Percentiles rank a stretch among this genome's conserved stretches.
phyloP scores from a whole-genome alignment of 78 protist species.

The Planoprotostelium fungivorum region DNA sequence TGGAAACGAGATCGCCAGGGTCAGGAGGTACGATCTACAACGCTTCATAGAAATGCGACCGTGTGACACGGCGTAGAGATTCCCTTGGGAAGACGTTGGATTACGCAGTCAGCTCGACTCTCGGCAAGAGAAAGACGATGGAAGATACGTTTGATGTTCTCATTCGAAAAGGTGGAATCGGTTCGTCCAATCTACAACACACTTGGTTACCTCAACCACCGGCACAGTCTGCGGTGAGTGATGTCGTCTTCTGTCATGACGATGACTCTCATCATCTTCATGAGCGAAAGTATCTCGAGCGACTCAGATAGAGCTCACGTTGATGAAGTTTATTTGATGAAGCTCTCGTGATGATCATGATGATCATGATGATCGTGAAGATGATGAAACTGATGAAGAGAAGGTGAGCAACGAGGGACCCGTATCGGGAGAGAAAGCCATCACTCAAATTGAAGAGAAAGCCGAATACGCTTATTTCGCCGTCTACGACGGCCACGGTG shows the following conservation, averaged over 20 bases:
- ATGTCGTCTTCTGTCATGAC: too few relatives aligned
- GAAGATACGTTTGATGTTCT: background rate
- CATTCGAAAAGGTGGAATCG: background rate
- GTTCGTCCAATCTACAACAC: background rate
- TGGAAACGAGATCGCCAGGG: background rate
- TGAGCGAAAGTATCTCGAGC: too few relatives aligned
- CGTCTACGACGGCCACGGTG: background rate
- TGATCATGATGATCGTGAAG: too few relatives aligned
- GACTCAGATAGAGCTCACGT: too few relatives aligned
- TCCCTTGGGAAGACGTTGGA: background rate
- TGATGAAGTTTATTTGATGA: too few relatives aligned
- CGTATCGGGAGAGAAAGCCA: background rate
- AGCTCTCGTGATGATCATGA: too few relatives aligned
- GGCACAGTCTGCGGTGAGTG: background rate
- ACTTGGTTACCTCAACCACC: background rate
- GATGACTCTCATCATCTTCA: too few relatives aligned
- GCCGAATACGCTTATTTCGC: background rate
- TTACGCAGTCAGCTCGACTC: background rate
- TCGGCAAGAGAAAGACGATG: background rate
- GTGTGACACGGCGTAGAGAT: background rate
- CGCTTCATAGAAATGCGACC: background rate
- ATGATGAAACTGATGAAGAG: background rate
- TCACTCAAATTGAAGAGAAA: background rate
- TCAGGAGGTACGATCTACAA: background rate
- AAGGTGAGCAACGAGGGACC: background rate